These are phyloP conservation scores for Alternaria triticimaculans DNA, from an alignment of 2,329 filamentous ascomycete genomes.

Conservation along the genomic window DNA sequence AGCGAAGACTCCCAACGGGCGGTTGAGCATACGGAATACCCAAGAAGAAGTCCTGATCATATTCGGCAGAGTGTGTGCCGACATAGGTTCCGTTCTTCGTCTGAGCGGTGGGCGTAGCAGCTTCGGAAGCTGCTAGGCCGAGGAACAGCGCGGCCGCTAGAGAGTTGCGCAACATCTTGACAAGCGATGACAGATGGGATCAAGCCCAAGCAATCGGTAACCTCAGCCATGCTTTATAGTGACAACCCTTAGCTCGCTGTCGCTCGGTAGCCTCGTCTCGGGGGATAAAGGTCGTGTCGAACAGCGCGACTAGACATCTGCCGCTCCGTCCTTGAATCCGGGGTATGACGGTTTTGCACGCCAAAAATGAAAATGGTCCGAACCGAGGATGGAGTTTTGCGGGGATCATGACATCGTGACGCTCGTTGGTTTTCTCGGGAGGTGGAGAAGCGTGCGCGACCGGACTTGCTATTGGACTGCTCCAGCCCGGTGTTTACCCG, in stretches of 20 bases:
- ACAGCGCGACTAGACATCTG: slow-evolving; percentile 6
- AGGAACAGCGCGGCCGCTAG: slow-evolving; percentile 20
- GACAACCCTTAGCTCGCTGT: not conserved
- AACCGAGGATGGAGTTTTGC: slow-evolving; percentile 2
- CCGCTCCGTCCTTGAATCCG: slow-evolving; percentile 5
- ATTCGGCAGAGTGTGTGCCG: slow-evolving; percentile 48
- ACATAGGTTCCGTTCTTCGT: slow-evolving; percentile 54
- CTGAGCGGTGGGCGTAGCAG: slow-evolving; percentile 39
- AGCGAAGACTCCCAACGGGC: slow-evolving; percentile 56
- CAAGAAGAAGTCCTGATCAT: slow-evolving; percentile 56
- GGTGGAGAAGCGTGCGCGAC: not conserved
- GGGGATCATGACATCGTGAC: slow-evolving; percentile 13
- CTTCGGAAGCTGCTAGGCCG: slow-evolving; percentile 17
- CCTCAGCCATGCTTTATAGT: slow-evolving; percentile 13
- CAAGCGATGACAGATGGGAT: not conserved
- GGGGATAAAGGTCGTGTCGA: not conserved
- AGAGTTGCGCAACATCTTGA: slow-evolving; percentile 20
- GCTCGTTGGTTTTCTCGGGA: slow-evolving; percentile 1
- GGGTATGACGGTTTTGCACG: slow-evolving; percentile 3
- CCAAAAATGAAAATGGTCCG: slow-evolving; percentile 6
- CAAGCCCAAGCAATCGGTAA: not conserved
- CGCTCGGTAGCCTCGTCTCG: not conserved
- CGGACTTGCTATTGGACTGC: not conserved
- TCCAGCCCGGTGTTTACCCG: slow-evolving; percentile 4
- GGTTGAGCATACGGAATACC: slow-evolving; percentile 57